Percentiles rank a stretch among this genome's conserved stretches.
Conservation (phyloP, 1,139 yeast species). For the Saccharomycopsis hybrid region DNA sequence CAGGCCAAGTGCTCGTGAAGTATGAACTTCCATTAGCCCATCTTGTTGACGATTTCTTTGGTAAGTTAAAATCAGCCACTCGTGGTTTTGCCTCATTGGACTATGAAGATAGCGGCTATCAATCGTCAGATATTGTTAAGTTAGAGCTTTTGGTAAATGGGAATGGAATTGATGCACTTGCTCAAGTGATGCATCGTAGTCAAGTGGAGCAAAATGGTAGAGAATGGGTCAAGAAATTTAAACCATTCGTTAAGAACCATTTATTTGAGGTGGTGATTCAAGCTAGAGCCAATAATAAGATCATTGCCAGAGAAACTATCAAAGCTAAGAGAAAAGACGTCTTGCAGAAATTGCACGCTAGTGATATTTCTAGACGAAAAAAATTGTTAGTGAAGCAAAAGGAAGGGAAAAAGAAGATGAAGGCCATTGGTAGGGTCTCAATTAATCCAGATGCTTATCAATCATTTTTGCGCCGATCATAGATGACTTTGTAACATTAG, state of each 20-base stretch:
- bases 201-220: slow-evolving; percentile 69
- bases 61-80: slow-evolving; percentile 82
- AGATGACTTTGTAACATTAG: no score
- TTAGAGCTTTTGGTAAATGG: slow-evolving; percentile 89
- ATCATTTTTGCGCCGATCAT: slow-evolving; percentile 48
- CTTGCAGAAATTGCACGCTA: slow-evolving; percentile 84
- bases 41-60: slow-evolving; percentile 90
- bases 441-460: slow-evolving; percentile 84
- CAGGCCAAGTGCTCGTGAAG: slow-evolving; percentile 76
- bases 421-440: slow-evolving; percentile 68
- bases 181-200: slow-evolving; percentile 80
- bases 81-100: slow-evolving; percentile 92
- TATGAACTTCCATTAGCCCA: slow-evolving; percentile 84
- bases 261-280: slow-evolving; percentile 91
- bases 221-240: slow-evolving; percentile 77
- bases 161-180: slow-evolving; percentile 82
- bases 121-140: slow-evolving; percentile 73
- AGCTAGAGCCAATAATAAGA: slow-evolving; percentile 77
- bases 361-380: slow-evolving; percentile 85
- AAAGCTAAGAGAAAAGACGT: slow-evolving; percentile 93
- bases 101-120: slow-evolving; percentile 90
- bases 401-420: slow-evolving; percentile 86
- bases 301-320: slow-evolving; percentile 87
- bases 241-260: slow-evolving; percentile 71
- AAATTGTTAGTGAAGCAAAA: slow-evolving; percentile 84